Percentiles rank a stretch among this genome's conserved stretches.
These are phyloP conservation scores for Solanum hybrid DNA, from an alignment of 305 asterid species.

Conservation along the genomic window DNA sequence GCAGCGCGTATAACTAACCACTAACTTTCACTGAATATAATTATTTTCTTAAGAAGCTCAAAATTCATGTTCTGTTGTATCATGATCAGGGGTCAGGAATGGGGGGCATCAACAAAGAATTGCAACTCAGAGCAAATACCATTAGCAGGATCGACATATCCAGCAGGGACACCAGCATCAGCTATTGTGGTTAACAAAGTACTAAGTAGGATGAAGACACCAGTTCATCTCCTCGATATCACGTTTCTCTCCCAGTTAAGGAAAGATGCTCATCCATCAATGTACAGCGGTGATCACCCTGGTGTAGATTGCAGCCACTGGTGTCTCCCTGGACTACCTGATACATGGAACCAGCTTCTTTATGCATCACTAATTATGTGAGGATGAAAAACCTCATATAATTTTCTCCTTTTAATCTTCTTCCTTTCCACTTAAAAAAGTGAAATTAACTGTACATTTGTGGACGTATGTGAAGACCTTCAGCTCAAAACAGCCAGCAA, in stretches of 20 bases:
- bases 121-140: constrained; percentile 57
- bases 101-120: constrained; percentile 39
- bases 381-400: constrained; percentile 5
- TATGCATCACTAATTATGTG: constrained; percentile 56
- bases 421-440: constrained; percentile 4
- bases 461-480: constrained; percentile 7
- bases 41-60: not conserved
- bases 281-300: constrained; percentile 39
- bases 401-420: constrained; percentile 2
- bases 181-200: constrained; percentile 41
- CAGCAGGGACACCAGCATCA: constrained; percentile 45
- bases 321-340: constrained; percentile 79
- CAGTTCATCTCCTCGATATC: constrained; percentile 47
- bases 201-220: constrained; percentile 30
- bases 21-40: constrained; percentile 35
- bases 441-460: constrained; percentile 16
- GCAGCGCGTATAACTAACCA: not conserved
- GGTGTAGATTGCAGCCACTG: constrained; percentile 72
- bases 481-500: not conserved
- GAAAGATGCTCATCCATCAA: constrained; percentile 68
- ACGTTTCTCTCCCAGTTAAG: constrained; percentile 59
- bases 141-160: constrained; percentile 43
- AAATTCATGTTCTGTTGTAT: not conserved
- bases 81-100: constrained; percentile 43
- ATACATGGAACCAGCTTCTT: constrained; percentile 66